These are phyloP conservation scores for Pseudofabraea citricarpa DNA, from an alignment of 2,329 filamentous ascomycete genomes.

Conservation along the genomic window DNA sequence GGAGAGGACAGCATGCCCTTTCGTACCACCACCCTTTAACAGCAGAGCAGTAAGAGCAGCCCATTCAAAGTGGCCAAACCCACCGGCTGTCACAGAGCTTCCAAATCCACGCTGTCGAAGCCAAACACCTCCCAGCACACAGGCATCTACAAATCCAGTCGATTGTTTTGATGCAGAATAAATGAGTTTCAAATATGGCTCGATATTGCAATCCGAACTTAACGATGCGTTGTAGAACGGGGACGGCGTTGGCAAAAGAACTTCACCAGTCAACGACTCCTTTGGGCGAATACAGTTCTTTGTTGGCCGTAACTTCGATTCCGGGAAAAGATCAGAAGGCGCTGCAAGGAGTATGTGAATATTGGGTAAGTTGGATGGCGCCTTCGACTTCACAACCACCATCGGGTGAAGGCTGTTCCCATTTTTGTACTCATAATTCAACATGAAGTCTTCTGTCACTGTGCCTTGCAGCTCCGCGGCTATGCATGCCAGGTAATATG, in stretches of 20 bases:
- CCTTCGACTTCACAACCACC: slow-evolving; percentile 38
- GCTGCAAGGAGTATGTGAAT: slow-evolving; percentile 77
- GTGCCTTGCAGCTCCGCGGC: slow-evolving; percentile 62
- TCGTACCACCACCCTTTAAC: slow-evolving; percentile 70
- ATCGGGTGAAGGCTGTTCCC: slow-evolving; percentile 76
- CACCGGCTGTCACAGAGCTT: slow-evolving; percentile 65
- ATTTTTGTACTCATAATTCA: slow-evolving; percentile 62
- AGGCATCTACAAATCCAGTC: slow-evolving; percentile 67
- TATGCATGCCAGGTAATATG: slow-evolving; percentile 84
- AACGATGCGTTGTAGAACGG: slow-evolving; percentile 88
- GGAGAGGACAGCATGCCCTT: slow-evolving; percentile 68
- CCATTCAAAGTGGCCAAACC: slow-evolving; percentile 95
- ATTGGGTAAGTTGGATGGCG: slow-evolving; percentile 22
- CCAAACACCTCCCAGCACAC: slow-evolving; percentile 83
- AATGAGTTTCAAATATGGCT: slow-evolving; percentile 71
- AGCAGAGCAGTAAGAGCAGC: slow-evolving; percentile 73
- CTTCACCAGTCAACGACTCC: slow-evolving; percentile 38
- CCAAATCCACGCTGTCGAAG: slow-evolving; percentile 80
- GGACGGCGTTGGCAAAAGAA: slow-evolving; percentile 45
- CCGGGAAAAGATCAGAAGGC: slow-evolving; percentile 63
- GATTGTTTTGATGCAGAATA: slow-evolving; percentile 59
- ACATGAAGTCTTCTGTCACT: slow-evolving; percentile 46
- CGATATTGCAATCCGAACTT: slow-evolving; percentile 69
- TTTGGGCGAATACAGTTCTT: slow-evolving; percentile 65
- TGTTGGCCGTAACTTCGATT: slow-evolving; percentile 63